Base-by-base conservation (phyloP, 2,329 filamentous ascomycete species). In the Arthrocladium fulminans region DNA sequence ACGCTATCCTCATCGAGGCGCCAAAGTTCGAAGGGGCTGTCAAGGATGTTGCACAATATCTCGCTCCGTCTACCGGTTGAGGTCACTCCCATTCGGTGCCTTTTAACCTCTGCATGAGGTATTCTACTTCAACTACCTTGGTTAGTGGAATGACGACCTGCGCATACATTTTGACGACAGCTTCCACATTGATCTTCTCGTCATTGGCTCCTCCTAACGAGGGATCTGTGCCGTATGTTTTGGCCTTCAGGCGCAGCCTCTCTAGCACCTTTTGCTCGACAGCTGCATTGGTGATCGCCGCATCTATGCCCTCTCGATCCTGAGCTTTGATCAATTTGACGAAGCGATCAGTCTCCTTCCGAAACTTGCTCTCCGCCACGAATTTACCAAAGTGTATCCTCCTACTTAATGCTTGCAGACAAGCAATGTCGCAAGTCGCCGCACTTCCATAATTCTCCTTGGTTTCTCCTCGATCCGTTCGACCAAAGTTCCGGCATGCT, bases 321-420 rank as follows among this genome's bases (percentile, higher is more conserved):
- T 75, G 81, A 1, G 80, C 83, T 65, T 83, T 81, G 70, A 98
- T 97, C 67, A 97, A 68, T 54, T 73, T 74, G 4, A 86, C 89
- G 65, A 90, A 98, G 54, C 72, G 77, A 59, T 89, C 86, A 24
- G 81, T 77, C 58, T 97, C 86, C 40, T 84, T 83, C 59, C 79
- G 78, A 69, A 96, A 98, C 71, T 98, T 98, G 51, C 84, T 83
- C 74, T 98, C 92, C 37, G 92, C 92, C 7, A 98, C 92, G 61
- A 97, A 97, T 71, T 97, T 98, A 58, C 92, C 92, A 70, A 95
- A 98, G 68, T 98, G 92, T 58, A 98, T 92, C 48, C 92, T 76
- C 35, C 90, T 78, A 32, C 87, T 94, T 40, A 98, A 71, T 2
- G 92, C 86, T 72, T 98, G 92, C 55, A 98, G 73, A 60, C 86